Conservation (phyloP, 805 yeast genomes). For the Yamadazyma sp. region DNA sequence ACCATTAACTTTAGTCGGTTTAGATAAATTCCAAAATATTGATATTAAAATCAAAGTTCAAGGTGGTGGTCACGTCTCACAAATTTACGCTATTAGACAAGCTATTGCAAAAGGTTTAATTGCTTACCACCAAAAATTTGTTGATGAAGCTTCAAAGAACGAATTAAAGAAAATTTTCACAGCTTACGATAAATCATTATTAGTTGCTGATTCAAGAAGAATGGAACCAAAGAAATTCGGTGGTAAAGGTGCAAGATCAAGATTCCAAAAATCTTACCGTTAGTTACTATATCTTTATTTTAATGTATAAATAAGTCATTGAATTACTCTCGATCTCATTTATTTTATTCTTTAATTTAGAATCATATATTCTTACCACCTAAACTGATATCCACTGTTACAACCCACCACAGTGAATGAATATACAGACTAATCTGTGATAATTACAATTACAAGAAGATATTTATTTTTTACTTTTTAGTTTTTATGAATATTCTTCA, state of each 20-base stretch:
- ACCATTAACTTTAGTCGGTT: slow-evolving; percentile 96
- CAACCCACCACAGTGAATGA: no score
- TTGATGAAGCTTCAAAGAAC: slow-evolving; percentile 99
- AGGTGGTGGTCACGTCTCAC: slow-evolving; percentile 99
- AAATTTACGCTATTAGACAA: slow-evolving; percentile 99
- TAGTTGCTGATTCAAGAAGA: slow-evolving; percentile 99
- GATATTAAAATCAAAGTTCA: slow-evolving; percentile 99
- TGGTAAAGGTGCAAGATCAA: slow-evolving; percentile 99
- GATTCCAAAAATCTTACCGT: slow-evolving; percentile 99
- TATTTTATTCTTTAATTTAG: no score
- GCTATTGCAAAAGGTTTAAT: slow-evolving; percentile 99
- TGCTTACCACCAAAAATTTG: slow-evolving; percentile 99
- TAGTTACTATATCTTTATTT: slow-evolving; percentile 37
- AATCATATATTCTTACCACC: no score
- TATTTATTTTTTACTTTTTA: no score
- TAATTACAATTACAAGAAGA: no score
- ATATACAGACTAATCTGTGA: no score
- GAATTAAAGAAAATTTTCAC: slow-evolving; percentile 98
- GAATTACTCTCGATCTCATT: no score
- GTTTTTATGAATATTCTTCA: no score
- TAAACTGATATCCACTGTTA: no score
- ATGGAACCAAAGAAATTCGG: slow-evolving; percentile 99
- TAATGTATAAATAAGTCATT: slow-evolving; percentile 12
- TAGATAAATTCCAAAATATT: slow-evolving; percentile 97
- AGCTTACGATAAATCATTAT: slow-evolving; percentile 97